These are phyloP conservation scores for Raffaelea arxii DNA, from an alignment of 2,329 filamentous ascomycete genomes.

Conservation along the genomic window DNA sequence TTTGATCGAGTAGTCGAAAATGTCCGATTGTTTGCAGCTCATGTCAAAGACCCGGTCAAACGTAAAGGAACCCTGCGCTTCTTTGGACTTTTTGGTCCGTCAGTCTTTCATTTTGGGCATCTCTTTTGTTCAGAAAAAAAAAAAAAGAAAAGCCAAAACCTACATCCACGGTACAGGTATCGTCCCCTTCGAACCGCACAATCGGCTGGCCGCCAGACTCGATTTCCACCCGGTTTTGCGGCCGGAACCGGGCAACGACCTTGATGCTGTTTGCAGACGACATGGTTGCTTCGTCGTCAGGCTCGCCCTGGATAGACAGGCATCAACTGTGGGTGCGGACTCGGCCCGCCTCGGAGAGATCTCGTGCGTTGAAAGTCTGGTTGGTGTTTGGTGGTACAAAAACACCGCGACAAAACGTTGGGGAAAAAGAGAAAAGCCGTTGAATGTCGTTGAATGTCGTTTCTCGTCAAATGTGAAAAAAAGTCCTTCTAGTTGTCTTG, in stretches of 20 bases:
- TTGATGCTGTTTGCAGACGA: slow-evolving; percentile 57
- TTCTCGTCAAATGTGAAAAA: too few species aligned
- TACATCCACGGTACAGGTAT: slow-evolving; percentile 82
- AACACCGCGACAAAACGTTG: too few species aligned
- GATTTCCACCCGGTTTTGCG: slow-evolving; percentile 91
- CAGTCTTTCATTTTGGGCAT: slow-evolving; percentile 5
- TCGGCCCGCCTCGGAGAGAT: too few species aligned
- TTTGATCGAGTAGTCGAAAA: slow-evolving; percentile 97
- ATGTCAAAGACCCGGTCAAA: slow-evolving; percentile 98
- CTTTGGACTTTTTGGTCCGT: slow-evolving; percentile 56
- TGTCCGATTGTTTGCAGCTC: slow-evolving; percentile 78
- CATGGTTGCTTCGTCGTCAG: too few species aligned
- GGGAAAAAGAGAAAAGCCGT: too few species aligned
- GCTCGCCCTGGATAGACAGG: too few species aligned
- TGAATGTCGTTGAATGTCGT: too few species aligned
- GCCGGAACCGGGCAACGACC: slow-evolving; percentile 96
- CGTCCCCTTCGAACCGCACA: slow-evolving; percentile 77
- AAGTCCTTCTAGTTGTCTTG: too few species aligned
- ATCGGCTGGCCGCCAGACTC: slow-evolving; percentile 85
- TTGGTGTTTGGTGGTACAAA: too few species aligned
- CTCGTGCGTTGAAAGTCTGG: too few species aligned
- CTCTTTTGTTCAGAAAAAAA: neutral
- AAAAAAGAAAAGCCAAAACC: slow-evolving; percentile 21
- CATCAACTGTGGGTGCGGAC: too few species aligned
- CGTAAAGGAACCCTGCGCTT: slow-evolving; percentile 79